phyloP scores from a whole-genome alignment of 1,284 basidiomycete species.

The Melampsora occidentalis region DNA sequence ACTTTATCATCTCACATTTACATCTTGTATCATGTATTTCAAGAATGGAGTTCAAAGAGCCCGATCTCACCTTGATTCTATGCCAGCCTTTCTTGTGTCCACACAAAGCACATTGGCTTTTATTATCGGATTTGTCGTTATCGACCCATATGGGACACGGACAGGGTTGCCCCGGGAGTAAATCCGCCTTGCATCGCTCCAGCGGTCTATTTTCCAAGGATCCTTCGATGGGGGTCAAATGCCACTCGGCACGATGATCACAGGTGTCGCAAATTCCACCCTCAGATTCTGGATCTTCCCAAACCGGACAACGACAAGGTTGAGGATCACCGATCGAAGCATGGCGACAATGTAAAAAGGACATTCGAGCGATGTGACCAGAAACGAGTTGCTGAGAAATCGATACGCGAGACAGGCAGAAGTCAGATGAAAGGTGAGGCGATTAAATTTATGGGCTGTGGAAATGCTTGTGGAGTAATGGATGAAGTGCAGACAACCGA shows the following conservation, averaged over 20 bases:
- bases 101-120: slow-evolving; percentile 24
- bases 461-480: no score
- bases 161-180: slow-evolving; percentile 20
- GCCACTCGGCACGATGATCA: slow-evolving; percentile 38
- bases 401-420: no score
- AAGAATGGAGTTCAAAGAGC: no score
- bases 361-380: not conserved
- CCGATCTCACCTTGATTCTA: slow-evolving; percentile 7
- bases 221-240: slow-evolving; percentile 12
- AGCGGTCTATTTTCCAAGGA: not conserved
- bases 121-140: slow-evolving; percentile 6
- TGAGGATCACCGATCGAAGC: slow-evolving; percentile 17
- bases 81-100: slow-evolving; percentile 42
- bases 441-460: no score
- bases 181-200: slow-evolving; percentile 29
- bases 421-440: no score
- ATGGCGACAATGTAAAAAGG: slow-evolving; percentile 29
- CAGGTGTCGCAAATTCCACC: slow-evolving; percentile 17
- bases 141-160: slow-evolving; percentile 34
- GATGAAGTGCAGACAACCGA: no score
- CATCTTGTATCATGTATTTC: no score
- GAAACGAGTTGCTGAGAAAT: no score
- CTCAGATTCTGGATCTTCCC: slow-evolving; percentile 16
- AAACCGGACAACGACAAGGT: slow-evolving; percentile 32
- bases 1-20: no score